phyloP scores from a whole-genome alignment of 768 basidiomycete species.

The Clathrus columnatus region DNA sequence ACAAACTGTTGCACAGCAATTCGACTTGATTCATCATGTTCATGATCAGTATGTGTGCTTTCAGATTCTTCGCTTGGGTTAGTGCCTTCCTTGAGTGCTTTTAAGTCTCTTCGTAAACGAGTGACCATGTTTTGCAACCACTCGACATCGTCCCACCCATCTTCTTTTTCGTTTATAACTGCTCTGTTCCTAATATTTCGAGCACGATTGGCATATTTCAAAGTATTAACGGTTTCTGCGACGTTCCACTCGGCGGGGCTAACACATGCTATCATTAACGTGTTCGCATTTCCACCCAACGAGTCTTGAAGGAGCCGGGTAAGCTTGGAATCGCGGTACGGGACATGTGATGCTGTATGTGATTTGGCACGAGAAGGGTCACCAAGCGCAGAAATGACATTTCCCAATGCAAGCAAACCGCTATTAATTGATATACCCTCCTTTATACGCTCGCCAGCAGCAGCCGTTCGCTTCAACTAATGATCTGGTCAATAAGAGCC shows the following conservation, averaged over 20 bases:
- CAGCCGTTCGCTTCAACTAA: constrained; percentile 92
- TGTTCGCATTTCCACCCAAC: constrained; percentile 94
- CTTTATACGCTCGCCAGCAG: constrained; percentile 91
- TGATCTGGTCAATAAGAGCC: constrained; percentile 13
- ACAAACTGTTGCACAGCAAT: constrained; percentile 73
- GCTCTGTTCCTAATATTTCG: constrained; percentile 96
- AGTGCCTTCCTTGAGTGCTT: constrained; percentile 65
- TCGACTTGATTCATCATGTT: constrained; percentile 48
- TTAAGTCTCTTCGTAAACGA: constrained; percentile 82
- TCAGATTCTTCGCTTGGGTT: constrained; percentile 10
- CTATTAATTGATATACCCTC: constrained; percentile 99
- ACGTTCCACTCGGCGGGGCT: constrained; percentile 95
- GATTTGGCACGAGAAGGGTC: constrained; percentile 85
- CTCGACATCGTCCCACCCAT: constrained; percentile 97
- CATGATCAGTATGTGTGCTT: constrained; percentile 20
- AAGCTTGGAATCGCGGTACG: constrained; percentile 97
- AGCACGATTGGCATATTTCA: constrained; percentile 96
- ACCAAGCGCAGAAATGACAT: constrained; percentile 95
- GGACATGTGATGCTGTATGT: constrained; percentile 79
- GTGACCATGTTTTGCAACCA: constrained; percentile 86
- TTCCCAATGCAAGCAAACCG: constrained; percentile 90
- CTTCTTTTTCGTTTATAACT: constrained; percentile 86
- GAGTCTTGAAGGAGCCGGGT: constrained; percentile 95
- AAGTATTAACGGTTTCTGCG: constrained; percentile 85
- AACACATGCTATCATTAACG: constrained; percentile 98